Base-by-base conservation (phyloP, 306 rosid species). In the Dalbergia oliveri region DNA sequence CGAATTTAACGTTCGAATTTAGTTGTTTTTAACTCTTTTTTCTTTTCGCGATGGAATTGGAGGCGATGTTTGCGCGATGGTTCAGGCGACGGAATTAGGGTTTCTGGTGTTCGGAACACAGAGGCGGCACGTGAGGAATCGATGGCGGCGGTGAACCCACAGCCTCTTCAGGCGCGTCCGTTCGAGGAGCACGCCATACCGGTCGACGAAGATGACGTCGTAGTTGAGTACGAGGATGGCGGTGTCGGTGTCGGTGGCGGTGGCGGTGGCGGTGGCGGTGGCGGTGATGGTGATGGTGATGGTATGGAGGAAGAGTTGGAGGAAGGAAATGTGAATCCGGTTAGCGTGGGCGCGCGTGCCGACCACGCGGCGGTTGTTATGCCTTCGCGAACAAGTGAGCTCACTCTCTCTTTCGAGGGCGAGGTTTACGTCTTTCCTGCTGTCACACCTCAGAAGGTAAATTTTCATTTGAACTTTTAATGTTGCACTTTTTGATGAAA, bases 401-500 rank as follows among this genome's bases (percentile, higher is more conserved):
- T 95, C 81, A 91, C 99, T 71, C 99, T 95, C 66, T 95, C 99
- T 74, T 95, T 93, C 13, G 97, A 95, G 73, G 99, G 99, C 15
- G 95, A 95, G 88, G 99, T 95, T 83, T 95, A 90, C 53, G 99
- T 95, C 56, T 95, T 95, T 75, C 97, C 97, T 6, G 89, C 93
- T 34, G 99, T 93, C 68, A 90, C 97, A 15, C 95, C 91, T 34
- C 93, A 93, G 79, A 93, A 93, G 97, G 99, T 94, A 75, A 47
- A 54, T 34, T 53, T 53, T 13, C 1, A 72, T 26, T 26, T 26
- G 31, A 26, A 26, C 31, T 26, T 26, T 21, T 21, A 21, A 6
- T 69, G 12, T 75, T 41, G 4, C 26, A 26, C 1, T 9, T 51
- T 54, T 79, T 66, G 19, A 0, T 41, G 75, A 41, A 54, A 70